Percentiles rank a stretch among this genome's conserved stretches.
Evolutionary conservation across 2,329 filamentous ascomycete genomes (phyloP).

Genomic region (Paracoccidioides lutzii): DNA sequence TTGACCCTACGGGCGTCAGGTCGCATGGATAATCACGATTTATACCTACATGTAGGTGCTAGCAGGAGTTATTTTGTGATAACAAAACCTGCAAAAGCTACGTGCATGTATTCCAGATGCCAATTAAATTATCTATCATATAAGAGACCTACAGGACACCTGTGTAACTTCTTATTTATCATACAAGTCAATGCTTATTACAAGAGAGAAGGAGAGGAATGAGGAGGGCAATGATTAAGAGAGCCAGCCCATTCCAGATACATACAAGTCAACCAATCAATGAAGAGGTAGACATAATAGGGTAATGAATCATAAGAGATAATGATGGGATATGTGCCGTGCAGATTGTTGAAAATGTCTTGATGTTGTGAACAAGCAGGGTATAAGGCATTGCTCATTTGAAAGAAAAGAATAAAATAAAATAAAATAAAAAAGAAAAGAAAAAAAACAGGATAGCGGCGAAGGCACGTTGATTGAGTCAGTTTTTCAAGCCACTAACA

Average conservation of each 20-base stretch:
- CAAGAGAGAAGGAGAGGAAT: not conserved
- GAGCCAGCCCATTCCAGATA: not conserved
- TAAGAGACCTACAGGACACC: not conserved
- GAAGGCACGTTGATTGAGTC: too few relatives aligned
- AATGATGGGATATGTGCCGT: not conserved
- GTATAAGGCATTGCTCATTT: not conserved
- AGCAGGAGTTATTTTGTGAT: not conserved
- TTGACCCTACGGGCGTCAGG: too few relatives aligned
- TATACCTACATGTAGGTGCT: not conserved
- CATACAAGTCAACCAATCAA: not conserved
- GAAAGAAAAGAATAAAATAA: not conserved
- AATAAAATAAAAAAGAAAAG: too few relatives aligned
- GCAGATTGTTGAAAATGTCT: too few relatives aligned
- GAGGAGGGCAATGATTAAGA: not conserved
- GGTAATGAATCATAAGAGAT: not conserved
- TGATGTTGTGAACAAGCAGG: not conserved
- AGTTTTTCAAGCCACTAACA: too few relatives aligned
- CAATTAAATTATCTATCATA: not conserved
- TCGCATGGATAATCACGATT: not conserved
- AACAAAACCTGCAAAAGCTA: not conserved
- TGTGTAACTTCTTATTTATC: not conserved
- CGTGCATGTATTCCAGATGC: not conserved
- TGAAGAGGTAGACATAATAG: not conserved
- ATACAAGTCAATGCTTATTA: not conserved
- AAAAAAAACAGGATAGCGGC: too few relatives aligned